phyloP scores from a whole-genome alignment of 371 early-diverging fungal species.

The Agmasoma carcini region DNA sequence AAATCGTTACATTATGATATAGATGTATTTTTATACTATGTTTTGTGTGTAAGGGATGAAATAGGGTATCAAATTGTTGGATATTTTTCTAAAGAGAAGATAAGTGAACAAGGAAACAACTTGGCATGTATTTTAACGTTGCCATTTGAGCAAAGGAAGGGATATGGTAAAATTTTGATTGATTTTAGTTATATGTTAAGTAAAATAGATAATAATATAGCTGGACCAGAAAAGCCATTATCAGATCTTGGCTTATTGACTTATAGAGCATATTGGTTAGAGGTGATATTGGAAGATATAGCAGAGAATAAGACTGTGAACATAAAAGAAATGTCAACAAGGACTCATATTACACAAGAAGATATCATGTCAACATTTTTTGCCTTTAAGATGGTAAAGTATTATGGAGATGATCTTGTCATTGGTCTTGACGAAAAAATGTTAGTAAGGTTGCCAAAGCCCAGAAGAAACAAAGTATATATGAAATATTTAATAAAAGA shows the following conservation, averaged over 20 bases:
- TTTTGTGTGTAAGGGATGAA: slow-evolving; percentile 61
- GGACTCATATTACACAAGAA: slow-evolving; percentile 70
- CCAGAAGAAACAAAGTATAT: slow-evolving; percentile 24
- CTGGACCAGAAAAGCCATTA: slow-evolving; percentile 91
- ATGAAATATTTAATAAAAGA: slow-evolving; percentile 6
- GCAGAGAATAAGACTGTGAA: slow-evolving; percentile 42
- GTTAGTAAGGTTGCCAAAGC: slow-evolving; percentile 51
- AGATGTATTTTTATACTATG: slow-evolving; percentile 91
- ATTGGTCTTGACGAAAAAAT: slow-evolving; percentile 71
- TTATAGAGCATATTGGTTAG: slow-evolving; percentile 54
- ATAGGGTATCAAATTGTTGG: slow-evolving; percentile 77
- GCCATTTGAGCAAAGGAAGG: slow-evolving; percentile 88
- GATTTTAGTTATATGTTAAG: slow-evolving; percentile 83
- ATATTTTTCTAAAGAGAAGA: slow-evolving; percentile 96
- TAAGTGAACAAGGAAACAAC: slow-evolving; percentile 75
- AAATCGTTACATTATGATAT: slow-evolving; percentile 97
- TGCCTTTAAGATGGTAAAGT: slow-evolving; percentile 70
- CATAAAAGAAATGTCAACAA: slow-evolving; percentile 65
- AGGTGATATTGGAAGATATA: slow-evolving; percentile 39
- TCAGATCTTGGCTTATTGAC: slow-evolving; percentile 84
- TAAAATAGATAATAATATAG: slow-evolving; percentile 74
- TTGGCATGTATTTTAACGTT: slow-evolving; percentile 97
- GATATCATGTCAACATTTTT: slow-evolving; percentile 84
- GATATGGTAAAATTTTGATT: slow-evolving; percentile 86
- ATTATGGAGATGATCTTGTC: slow-evolving; percentile 75